Conservation (phyloP, 306 rosid genomes). For the Begonia loranthoides region DNA sequence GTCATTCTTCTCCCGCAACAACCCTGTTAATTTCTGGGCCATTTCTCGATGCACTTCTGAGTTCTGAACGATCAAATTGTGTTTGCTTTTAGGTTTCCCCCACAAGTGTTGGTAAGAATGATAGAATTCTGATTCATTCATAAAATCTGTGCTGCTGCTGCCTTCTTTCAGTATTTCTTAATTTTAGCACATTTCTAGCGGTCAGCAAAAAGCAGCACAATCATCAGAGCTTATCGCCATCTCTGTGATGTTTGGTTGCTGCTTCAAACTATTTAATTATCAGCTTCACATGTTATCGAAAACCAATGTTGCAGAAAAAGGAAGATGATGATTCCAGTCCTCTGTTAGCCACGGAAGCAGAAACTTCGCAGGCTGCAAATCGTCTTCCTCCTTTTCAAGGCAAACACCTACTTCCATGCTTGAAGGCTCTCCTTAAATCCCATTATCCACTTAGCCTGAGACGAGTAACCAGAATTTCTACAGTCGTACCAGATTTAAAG, state of each 20-base stretch:
- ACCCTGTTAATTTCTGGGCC: conserved; percentile 81
- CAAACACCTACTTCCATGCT: conserved; percentile 46
- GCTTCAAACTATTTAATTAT: no score
- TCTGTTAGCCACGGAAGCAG: conserved; percentile 44
- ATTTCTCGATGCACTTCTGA: conserved; percentile 61
- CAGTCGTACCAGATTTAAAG: neutral
- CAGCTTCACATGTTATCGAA: no score
- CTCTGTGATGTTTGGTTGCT: neutral
- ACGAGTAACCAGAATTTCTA: neutral
- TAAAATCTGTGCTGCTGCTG: conserved; percentile 25
- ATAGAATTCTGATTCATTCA: neutral
- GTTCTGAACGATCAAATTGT: conserved; percentile 71
- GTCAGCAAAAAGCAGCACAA: conserved; percentile 60
- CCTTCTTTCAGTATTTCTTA: conserved; percentile 84
- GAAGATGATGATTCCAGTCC: conserved; percentile 61
- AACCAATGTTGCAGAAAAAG: conserved; percentile 29
- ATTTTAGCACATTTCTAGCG: conserved; percentile 92
- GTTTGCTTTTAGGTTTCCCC: conserved; percentile 69
- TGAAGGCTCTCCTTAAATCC: conserved; percentile 13
- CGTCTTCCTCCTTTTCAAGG: no score
- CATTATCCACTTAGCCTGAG: conserved; percentile 2
- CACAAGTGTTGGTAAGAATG: conserved; percentile 80
- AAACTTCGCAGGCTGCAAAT: neutral
- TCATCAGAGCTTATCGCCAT: conserved; percentile 72
- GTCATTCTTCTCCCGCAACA: conserved; percentile 80